Conservation (phyloP, 73 alveolate genomes). For the Paramecium tetraurelia region DNA sequence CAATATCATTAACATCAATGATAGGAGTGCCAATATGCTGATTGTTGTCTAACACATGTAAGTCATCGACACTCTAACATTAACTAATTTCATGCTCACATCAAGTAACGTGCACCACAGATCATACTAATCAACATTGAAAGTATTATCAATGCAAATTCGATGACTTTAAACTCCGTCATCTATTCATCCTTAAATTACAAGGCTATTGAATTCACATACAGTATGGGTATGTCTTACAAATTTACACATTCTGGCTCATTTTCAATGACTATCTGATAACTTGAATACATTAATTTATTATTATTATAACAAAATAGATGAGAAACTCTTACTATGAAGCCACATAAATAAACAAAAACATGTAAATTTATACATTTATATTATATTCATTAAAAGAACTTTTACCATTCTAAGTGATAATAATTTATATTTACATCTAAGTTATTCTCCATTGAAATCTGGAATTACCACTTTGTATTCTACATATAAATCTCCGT, state of each 20-base stretch:
- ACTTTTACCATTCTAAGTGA: neutral
- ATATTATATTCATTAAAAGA: conserved; percentile 21
- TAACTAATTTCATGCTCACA: neutral
- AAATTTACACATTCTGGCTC: neutral
- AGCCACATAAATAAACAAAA: neutral
- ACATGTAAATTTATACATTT: neutral
- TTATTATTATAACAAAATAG: neutral
- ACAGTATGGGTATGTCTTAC: neutral
- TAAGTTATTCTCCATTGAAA: neutral
- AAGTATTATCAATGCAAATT: neutral
- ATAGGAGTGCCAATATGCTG: neutral
- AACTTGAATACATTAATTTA: neutral
- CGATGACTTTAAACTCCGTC: neutral
- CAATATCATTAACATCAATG: neutral
- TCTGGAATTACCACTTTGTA: conserved; percentile 27
- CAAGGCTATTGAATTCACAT: neutral
- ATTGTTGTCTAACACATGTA: neutral
- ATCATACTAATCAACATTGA: neutral
- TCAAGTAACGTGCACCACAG: neutral
- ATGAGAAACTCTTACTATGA: neutral
- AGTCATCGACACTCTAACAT: neutral
- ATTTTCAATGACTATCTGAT: neutral
- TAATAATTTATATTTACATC: neutral
- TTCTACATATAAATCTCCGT: conserved; percentile 89
- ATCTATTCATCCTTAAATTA: neutral